phyloP scores from a whole-genome alignment of 2,329 filamentous ascomycete genomes.

The Ceratocystis cubensis region DNA sequence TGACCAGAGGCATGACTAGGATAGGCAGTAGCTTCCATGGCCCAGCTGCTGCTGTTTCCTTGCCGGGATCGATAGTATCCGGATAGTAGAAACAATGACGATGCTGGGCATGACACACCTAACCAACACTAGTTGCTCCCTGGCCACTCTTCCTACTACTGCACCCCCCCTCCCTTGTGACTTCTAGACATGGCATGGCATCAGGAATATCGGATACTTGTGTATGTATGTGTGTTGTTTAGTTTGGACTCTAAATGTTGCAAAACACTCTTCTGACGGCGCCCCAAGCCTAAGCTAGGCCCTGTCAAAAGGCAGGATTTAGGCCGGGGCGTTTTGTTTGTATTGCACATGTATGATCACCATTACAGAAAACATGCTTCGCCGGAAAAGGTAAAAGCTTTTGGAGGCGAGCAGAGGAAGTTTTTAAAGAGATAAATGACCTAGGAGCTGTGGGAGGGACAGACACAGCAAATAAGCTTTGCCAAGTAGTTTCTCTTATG shows the following conservation, averaged over 20 bases:
- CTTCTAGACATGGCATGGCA: neutral
- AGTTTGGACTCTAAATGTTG: neutral
- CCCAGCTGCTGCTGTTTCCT: neutral
- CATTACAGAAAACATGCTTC: constrained; percentile 7
- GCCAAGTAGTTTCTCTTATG: constrained; percentile 6
- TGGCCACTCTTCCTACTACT: neutral
- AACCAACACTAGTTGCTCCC: neutral
- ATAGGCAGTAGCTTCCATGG: neutral
- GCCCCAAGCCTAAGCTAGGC: neutral
- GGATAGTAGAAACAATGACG: constrained; percentile 1
- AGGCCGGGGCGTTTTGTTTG: neutral
- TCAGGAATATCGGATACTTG: neutral
- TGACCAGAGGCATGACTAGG: too few relatives aligned
- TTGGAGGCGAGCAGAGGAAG: neutral
- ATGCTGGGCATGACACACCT: neutral
- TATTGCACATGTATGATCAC: constrained; percentile 18
- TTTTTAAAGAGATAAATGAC: neutral
- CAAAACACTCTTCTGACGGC: constrained; percentile 21
- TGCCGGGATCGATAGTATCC: neutral
- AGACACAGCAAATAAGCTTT: neutral
- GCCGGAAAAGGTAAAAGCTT: neutral
- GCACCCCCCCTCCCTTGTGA: neutral
- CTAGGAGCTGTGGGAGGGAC: neutral
- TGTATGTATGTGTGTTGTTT: neutral
- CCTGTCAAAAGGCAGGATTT: constrained; percentile 4